Conservation (phyloP, 495 filamentous ascomycete genomes). For the Hyaloscypha bicolor region DNA sequence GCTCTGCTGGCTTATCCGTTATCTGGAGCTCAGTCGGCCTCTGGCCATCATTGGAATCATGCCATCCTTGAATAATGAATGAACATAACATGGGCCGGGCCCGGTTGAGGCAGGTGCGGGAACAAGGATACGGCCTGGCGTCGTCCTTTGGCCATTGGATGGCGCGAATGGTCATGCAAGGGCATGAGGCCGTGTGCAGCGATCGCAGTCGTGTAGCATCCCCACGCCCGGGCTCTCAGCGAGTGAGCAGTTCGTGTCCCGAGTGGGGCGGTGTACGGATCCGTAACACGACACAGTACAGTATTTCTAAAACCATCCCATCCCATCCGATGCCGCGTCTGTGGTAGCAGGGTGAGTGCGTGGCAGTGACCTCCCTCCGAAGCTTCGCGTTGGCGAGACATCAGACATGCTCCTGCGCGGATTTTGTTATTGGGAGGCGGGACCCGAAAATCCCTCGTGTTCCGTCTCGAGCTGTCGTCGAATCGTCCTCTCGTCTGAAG, state of each 20-base stretch:
- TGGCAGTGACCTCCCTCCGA: background rate
- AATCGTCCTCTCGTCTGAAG: background rate
- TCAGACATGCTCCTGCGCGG: background rate
- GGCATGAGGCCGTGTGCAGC: background rate
- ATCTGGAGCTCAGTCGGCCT: conserved; percentile 11
- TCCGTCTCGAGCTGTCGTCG: background rate
- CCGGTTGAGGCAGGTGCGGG: conserved; percentile 16
- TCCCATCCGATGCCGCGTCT: background rate
- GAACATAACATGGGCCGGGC: conserved; percentile 13
- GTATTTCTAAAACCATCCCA: background rate
- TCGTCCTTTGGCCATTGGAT: background rate
- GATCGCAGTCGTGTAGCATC: background rate
- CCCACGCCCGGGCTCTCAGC: conserved; percentile 7
- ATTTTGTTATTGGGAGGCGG: background rate
- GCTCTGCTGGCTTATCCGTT: conserved; percentile 12
- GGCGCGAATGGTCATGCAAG: conserved; percentile 9
- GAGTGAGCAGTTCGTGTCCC: background rate
- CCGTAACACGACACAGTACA: background rate
- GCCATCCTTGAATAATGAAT: conserved; percentile 14
- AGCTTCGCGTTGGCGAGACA: background rate
- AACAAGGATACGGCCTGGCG: background rate
- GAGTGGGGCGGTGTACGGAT: background rate
- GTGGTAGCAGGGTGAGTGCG: background rate
- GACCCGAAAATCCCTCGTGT: background rate
- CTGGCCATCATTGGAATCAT: conserved; percentile 6